These are phyloP conservation scores for Emericellopsis cladophorae DNA, from an alignment of 2,329 filamentous ascomycete genomes.

Conservation along the genomic window DNA sequence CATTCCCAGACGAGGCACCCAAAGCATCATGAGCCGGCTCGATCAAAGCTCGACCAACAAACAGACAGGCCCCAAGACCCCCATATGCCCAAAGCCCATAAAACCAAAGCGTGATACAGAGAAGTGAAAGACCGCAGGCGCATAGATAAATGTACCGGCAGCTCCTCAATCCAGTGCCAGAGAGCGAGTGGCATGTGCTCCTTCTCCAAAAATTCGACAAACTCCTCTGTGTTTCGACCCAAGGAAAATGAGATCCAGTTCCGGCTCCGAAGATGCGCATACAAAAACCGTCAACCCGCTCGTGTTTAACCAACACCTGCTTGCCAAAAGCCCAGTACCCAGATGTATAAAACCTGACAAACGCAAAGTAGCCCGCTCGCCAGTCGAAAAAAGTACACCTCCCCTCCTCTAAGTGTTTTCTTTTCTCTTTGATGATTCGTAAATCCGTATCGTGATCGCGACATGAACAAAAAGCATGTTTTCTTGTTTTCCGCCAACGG, in stretches of 20 bases:
- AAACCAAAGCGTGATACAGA: slow-evolving; percentile 2
- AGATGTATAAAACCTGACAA: slow-evolving; percentile 4
- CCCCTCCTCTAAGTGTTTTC: slow-evolving; percentile 30
- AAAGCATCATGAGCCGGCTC: slow-evolving; percentile 2
- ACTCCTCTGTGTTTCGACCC: not conserved
- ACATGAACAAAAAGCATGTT: slow-evolving; percentile 1
- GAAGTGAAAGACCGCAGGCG: not conserved
- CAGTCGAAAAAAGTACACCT: slow-evolving; percentile 19
- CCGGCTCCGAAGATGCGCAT: slow-evolving; percentile 3
- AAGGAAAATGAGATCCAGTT: not conserved
- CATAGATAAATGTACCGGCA: not conserved
- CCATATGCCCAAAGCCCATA: not conserved
- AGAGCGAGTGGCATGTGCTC: not conserved
- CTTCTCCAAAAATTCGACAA: not conserved
- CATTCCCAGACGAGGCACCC: slow-evolving; percentile 11
- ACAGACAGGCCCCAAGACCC: slow-evolving; percentile 1
- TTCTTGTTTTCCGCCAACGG: slow-evolving; percentile 3
- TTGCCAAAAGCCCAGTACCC: slow-evolving; percentile 14
- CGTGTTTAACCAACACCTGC: slow-evolving; percentile 4
- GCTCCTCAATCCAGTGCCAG: not conserved
- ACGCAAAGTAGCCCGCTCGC: slow-evolving; percentile 6
- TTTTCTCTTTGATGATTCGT: slow-evolving; percentile 27
- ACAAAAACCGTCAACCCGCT: slow-evolving; percentile 1
- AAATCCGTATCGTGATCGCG: not conserved
- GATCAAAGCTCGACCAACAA: slow-evolving; percentile 2